phyloP scores from a whole-genome alignment of 495 filamentous ascomycete genomes.

The Aspergillus conjunctus region DNA sequence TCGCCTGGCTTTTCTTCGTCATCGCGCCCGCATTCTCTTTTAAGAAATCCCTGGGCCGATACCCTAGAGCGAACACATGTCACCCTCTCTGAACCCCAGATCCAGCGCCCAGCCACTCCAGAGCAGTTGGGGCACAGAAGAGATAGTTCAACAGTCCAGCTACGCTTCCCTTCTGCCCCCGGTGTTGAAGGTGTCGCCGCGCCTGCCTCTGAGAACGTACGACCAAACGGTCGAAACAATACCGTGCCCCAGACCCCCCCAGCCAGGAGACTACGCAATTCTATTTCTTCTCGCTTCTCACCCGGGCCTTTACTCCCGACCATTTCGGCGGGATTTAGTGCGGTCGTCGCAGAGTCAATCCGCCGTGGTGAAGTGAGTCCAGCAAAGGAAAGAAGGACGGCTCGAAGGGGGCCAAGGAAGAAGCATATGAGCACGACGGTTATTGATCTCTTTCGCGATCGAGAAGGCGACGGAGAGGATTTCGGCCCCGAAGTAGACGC shows the following conservation, averaged over 20 bases:
- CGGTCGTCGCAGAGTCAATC: conserved; percentile 63
- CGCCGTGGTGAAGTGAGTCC: conserved; percentile 52
- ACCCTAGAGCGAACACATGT: conserved; percentile 22
- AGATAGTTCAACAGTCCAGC: conserved; percentile 40
- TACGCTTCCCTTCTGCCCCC: conserved; percentile 44
- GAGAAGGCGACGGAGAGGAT: conserved; percentile 24
- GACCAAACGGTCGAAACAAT: conserved; percentile 23
- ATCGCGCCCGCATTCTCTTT: conserved; percentile 35
- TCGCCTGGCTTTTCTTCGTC: conserved; percentile 35
- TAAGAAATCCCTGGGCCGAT: conserved; percentile 48
- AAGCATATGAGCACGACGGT: conserved; percentile 36
- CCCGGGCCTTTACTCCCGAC: conserved; percentile 54
- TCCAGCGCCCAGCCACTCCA: conserved; percentile 34
- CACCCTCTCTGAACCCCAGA: conserved; percentile 30
- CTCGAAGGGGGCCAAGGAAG: conserved; percentile 31
- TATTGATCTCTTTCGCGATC: conserved; percentile 25
- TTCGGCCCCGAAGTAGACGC: conserved; percentile 19
- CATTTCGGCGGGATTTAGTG: conserved; percentile 58
- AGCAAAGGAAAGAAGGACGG: conserved; percentile 36
- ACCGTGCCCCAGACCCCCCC: conserved; percentile 41
- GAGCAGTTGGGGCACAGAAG: conserved; percentile 16
- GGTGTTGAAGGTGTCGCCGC: conserved; percentile 31
- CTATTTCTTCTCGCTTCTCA: conserved; percentile 45
- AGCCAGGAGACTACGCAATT: conserved; percentile 33
- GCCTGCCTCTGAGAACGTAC: conserved; percentile 15